phyloP scores from a whole-genome alignment of 495 filamentous ascomycete species.

The Penicillium malachiteum region DNA sequence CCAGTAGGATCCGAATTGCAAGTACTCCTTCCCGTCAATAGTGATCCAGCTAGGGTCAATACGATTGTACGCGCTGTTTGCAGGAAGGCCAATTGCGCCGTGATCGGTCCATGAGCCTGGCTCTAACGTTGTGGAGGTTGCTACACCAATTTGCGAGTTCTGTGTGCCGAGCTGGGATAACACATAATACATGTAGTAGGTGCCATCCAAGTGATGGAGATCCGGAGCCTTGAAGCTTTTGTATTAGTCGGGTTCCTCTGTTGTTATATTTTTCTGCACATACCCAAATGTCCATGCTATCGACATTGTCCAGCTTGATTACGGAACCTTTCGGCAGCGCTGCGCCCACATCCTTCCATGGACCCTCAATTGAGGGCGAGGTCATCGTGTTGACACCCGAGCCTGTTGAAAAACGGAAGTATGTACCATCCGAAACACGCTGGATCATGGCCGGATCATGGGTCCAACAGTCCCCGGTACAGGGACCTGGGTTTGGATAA shows the following conservation, averaged over 20 bases:
- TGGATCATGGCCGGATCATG: constrained; percentile 67
- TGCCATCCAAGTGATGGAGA: constrained; percentile 51
- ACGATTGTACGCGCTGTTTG: constrained; percentile 58
- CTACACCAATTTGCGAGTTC: constrained; percentile 64
- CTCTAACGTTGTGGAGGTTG: constrained; percentile 60
- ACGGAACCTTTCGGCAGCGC: constrained; percentile 56
- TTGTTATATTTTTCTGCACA: constrained; percentile 2
- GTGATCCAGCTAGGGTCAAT: constrained; percentile 67
- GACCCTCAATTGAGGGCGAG: constrained; percentile 56
- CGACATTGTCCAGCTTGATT: constrained; percentile 51
- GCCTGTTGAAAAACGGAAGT: constrained; percentile 71
- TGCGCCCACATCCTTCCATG: constrained; percentile 61
- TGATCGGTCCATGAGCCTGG: constrained; percentile 58
- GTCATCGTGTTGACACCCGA: constrained; percentile 60
- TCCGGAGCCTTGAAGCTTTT: constrained; percentile 58
- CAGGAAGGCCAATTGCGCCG: constrained; percentile 50
- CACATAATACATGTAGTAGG: constrained; percentile 73
- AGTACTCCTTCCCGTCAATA: constrained; percentile 44
- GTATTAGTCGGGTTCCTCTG: neutral
- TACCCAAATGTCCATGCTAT: constrained; percentile 60
- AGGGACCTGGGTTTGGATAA: constrained; percentile 53
- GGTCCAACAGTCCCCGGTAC: constrained; percentile 57
- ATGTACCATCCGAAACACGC: constrained; percentile 62
- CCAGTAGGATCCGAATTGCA: constrained; percentile 74
- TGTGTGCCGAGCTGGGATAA: constrained; percentile 64